Base-by-base conservation (phyloP, 2,329 filamentous ascomycete species). In the Annulohypoxylon truncatum region DNA sequence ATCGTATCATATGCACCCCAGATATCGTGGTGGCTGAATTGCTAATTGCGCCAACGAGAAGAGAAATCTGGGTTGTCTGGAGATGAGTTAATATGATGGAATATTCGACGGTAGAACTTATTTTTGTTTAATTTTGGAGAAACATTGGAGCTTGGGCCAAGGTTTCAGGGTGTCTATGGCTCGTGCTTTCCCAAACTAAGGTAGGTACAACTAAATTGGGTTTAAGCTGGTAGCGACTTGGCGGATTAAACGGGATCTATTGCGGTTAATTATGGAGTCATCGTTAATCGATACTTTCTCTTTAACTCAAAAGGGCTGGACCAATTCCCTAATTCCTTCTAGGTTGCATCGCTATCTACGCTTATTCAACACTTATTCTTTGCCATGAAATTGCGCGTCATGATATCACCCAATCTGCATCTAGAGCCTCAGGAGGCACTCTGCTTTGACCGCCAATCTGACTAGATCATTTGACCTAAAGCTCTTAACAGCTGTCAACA, bases 201-300 rank as follows among this genome's bases (percentile, higher is more conserved):
- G 35, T 52, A 51, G 35, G 24, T 58, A 52, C 24, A 47, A 46
- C 61, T 52, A 22, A 29, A 35, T 55, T 44, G 22, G 51, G 62
- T 40, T 57, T 57, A 50, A 13, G 47, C 20, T 33, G 31, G 31
- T 52, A 26, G 33, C 28, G 35, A 54, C 50, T 59, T 48, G 47
- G 47, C 55, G 55, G 55, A 60, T 26, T 56, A 61, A 55, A 64
- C 59, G 66, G 63, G 63, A 69, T 66, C 60, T 48, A 57, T 50
- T 65, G 55, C 67, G 67, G 67, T 67, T 70, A 70, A 68, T 64
- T 68, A 66, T 70, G 65, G 67, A 38, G 61, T 55, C 26, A 5
- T 29, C 3, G 35, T 26, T 35, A 35, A 15, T 38, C 35, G 15
- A 38, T n/a, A 38, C n/a, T n/a, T 33, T 20, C 40, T 51, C 28